Evolutionary conservation across 2,329 filamentous ascomycete genomes (phyloP), one percentile per base, ranked within the genome.

Genomic region (Ramichloridium luteum): DNA sequence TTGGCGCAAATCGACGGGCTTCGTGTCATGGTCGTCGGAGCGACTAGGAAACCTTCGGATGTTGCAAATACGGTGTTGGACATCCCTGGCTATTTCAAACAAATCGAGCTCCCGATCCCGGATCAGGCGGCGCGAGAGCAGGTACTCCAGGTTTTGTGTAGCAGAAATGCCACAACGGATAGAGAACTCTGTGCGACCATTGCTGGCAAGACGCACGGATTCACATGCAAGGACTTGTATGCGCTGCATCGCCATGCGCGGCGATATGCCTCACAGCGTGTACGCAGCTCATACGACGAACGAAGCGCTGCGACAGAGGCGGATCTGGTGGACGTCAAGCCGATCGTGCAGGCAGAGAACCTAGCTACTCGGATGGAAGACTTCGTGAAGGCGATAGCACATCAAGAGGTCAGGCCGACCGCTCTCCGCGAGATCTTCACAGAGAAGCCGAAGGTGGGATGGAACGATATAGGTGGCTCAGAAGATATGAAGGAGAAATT

Each of bases 341-440:
- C 20, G n/a, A 23, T n/a, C 20, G 20, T n/a, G n/a, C 8, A 23
- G n/a, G 20, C 20, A 23, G 20, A 23, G n/a, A n/a, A n/a, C n/a
- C 25, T 10, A 28, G 27, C 20, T 22, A 12, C 4, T 25, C 46
- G 35, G 4, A 30, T 56, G 26, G 51, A 67, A 6, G 76, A 85
- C 47, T 67, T 84, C 31, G 65, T 74, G 18, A 54, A 64, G 23
- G 82, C 84, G 1, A 65, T 88, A n/a, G 20, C 20, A 23, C 8
- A 23, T 20, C 65, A 70, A 22, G 60, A 71, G 34, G 74, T 85
- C n/a, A 70, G 73, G 8, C 84, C 88, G 1, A 85, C 80, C 1
- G 82, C 84, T 3, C 88, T 96, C 72, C 77, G 83, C 43, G 85
- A 92, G 50, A 76, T 93, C 34, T 83, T 90, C 51, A 67, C 94